These are phyloP conservation scores for Plectranthus barbatus DNA, from an alignment of 257 asterid species.

Conservation along the genomic window DNA sequence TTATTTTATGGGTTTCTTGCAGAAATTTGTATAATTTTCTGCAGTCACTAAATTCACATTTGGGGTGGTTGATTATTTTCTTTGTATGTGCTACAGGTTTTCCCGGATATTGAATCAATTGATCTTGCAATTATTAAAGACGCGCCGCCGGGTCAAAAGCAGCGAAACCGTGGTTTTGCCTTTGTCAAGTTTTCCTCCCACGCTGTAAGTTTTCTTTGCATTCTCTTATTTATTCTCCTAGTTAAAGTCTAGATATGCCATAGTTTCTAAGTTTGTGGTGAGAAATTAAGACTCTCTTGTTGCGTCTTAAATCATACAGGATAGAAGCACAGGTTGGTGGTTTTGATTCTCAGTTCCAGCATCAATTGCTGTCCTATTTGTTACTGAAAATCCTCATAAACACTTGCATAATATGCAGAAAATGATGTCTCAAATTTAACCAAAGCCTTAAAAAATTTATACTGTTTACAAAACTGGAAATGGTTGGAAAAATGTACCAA, in stretches of 20 bases:
- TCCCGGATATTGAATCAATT: constrained; percentile 68
- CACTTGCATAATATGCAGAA: constrained; percentile 3
- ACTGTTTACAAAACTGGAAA: constrained; percentile 6
- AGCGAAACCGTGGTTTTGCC: constrained; percentile 79
- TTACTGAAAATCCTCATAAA: constrained; percentile 24
- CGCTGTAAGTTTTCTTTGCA: constrained; percentile 53
- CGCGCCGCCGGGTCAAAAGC: constrained; percentile 46
- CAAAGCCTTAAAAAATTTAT: neutral
- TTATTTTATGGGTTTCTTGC: constrained; percentile 6
- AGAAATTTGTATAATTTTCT: neutral
- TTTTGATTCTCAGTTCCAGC: constrained; percentile 78
- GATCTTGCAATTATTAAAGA: constrained; percentile 57
- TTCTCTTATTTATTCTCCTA: constrained; percentile 8
- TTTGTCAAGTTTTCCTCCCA: constrained; percentile 80
- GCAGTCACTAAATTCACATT: neutral
- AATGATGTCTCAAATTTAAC: constrained; percentile 9
- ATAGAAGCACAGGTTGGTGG: constrained; percentile 80
- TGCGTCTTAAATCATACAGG: constrained; percentile 83
- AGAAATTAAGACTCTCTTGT: constrained; percentile 40
- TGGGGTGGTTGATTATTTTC: constrained; percentile 2
- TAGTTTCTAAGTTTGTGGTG: constrained; percentile 11
- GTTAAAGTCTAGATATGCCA: constrained; percentile 12
- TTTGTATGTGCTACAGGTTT: constrained; percentile 39
- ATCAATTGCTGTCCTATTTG: constrained; percentile 39
- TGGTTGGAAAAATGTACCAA: neutral